These are phyloP conservation scores for Tephrocybe rancida DNA, from an alignment of 768 basidiomycete species.

Conservation along the genomic window DNA sequence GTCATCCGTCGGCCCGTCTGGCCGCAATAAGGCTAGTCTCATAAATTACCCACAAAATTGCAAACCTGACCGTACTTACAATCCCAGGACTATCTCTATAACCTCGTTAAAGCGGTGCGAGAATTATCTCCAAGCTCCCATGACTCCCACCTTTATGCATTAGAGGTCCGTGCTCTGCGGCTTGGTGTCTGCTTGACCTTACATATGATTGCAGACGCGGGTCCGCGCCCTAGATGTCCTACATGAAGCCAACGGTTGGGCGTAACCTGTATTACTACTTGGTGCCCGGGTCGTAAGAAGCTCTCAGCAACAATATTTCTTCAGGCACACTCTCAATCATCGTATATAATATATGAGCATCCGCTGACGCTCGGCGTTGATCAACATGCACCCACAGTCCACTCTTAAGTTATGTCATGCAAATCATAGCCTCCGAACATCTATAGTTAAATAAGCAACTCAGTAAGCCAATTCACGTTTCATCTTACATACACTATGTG, in stretches of 20 bases:
- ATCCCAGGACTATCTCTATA: conserved; percentile 94
- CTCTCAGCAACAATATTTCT: too few species aligned
- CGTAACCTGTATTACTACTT: neutral
- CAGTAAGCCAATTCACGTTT: too few species aligned
- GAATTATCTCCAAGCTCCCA: conserved; percentile 71
- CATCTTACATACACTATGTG: too few species aligned
- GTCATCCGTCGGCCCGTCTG: conserved; percentile 82
- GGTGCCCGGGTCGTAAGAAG: too few species aligned
- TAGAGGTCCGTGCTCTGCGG: conserved; percentile 58
- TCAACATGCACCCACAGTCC: too few species aligned
- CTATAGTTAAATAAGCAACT: too few species aligned
- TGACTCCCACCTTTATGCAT: conserved; percentile 75
- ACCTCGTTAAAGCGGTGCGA: conserved; percentile 73
- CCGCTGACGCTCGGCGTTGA: too few species aligned
- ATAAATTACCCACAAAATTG: neutral
- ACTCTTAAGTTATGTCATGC: too few species aligned
- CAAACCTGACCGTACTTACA: neutral
- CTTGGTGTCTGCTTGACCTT: neutral
- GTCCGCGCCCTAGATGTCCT: conserved; percentile 21
- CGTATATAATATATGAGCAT: too few species aligned
- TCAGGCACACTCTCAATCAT: too few species aligned
- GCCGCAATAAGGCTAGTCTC: conserved; percentile 77
- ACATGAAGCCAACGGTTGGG: neutral
- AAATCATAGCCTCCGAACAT: too few species aligned
- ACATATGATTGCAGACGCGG: conserved; percentile 6